Evolutionary conservation across 1,284 basidiomycete species (phyloP).

Genomic region (Ustilago sp.): DNA sequence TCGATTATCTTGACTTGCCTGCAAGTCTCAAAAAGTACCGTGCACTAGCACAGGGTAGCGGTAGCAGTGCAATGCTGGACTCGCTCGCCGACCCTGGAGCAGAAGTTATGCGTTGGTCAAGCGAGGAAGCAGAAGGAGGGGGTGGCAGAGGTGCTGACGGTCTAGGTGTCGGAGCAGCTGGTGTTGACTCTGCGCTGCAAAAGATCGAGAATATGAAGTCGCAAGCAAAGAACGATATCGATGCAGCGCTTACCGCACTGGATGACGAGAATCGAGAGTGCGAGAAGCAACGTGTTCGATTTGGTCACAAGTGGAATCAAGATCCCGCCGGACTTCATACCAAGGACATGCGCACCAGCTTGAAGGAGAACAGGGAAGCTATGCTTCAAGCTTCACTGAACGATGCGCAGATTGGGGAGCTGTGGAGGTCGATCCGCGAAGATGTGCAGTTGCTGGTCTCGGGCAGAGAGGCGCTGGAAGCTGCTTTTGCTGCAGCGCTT

Average conservation of each 20-base stretch:
- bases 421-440: slow-evolving; percentile 80
- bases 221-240: slow-evolving; percentile 48
- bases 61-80: slow-evolving; percentile 69
- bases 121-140: slow-evolving; percentile 77
- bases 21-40: slow-evolving; percentile 81
- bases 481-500: slow-evolving; percentile 76
- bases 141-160: slow-evolving; percentile 78
- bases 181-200: slow-evolving; percentile 51
- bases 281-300: slow-evolving; percentile 75
- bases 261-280: slow-evolving; percentile 70
- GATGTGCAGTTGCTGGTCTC: slow-evolving; percentile 78
- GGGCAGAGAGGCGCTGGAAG: slow-evolving; percentile 75
- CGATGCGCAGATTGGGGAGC: slow-evolving; percentile 79
- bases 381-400: slow-evolving; percentile 82
- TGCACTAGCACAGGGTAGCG: slow-evolving; percentile 77
- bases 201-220: slow-evolving; percentile 48
- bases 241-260: slow-evolving; percentile 46
- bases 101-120: slow-evolving; percentile 78
- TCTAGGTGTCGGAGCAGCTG: slow-evolving; percentile 60
- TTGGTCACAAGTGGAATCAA: slow-evolving; percentile 89
- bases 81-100: slow-evolving; percentile 75
- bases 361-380: slow-evolving; percentile 82
- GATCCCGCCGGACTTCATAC: slow-evolving; percentile 77
- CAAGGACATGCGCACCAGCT: slow-evolving; percentile 79
- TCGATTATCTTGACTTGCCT: slow-evolving; percentile 86